Conservation (phyloP, 2,329 filamentous ascomycete genomes). For the Lasiodiplodia theobromae region DNA sequence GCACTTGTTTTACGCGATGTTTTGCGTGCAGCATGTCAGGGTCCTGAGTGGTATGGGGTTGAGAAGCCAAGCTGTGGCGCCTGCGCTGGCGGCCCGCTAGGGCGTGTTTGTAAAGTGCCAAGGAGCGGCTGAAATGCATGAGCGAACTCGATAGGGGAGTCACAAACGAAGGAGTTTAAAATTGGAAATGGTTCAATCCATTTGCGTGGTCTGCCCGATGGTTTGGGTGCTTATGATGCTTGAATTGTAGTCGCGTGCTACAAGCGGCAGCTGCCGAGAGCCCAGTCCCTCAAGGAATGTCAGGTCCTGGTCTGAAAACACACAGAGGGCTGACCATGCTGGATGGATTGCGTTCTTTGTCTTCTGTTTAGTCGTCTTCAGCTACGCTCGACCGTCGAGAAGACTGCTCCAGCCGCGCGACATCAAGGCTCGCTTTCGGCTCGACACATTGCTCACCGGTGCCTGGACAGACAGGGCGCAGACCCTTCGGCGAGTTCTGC, state of each 20-base stretch:
- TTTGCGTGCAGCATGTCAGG: not conserved
- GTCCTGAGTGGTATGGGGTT: slow-evolving; percentile 2
- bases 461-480: slow-evolving; percentile 4
- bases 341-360: not conserved
- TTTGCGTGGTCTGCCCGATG: not conserved
- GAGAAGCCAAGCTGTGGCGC: slow-evolving; percentile 11
- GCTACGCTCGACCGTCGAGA: not conserved
- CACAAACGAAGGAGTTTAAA: slow-evolving; percentile 13
- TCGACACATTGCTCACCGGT: slow-evolving; percentile 8
- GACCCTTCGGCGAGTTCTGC: slow-evolving; percentile 4
- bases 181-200: not conserved
- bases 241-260: not conserved
- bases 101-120: slow-evolving; percentile 14
- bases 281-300: not conserved
- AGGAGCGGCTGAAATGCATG: slow-evolving; percentile 20
- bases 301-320: not conserved
- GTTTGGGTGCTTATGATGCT: slow-evolving; percentile 9
- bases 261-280: not conserved
- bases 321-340: not conserved
- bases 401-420: not conserved
- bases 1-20: slow-evolving; percentile 10
- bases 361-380: not conserved
- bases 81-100: slow-evolving; percentile 15
- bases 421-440: slow-evolving; percentile 1
- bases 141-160: not conserved